phyloP scores from a whole-genome alignment of 148 eudicot species.

The Euryodendron excelsum region DNA sequence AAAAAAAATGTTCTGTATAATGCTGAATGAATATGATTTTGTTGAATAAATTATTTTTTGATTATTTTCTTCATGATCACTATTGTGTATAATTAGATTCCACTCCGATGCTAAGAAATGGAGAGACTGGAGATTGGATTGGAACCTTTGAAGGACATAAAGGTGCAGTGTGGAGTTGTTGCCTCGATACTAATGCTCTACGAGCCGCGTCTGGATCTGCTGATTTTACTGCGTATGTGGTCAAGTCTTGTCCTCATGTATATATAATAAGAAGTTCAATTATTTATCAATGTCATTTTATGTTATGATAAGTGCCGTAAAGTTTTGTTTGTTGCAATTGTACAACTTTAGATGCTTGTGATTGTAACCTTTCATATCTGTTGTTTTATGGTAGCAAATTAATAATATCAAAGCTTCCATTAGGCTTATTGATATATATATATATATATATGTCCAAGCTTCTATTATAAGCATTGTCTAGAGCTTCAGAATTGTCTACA shows the following conservation, averaged over 20 bases:
- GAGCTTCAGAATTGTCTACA: too few relatives aligned
- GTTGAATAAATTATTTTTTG: not conserved
- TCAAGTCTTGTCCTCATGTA: not conserved
- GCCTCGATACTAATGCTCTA: slow-evolving; percentile 75
- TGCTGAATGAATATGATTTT: not conserved
- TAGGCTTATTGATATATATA: not conserved
- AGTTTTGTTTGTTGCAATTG: not conserved
- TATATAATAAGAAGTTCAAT: not conserved
- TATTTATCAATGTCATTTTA: not conserved
- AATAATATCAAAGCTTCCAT: not conserved
- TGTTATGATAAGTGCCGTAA: not conserved
- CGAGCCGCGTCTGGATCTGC: slow-evolving; percentile 91
- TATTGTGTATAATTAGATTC: slow-evolving; percentile 48
- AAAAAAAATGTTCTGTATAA: not conserved
- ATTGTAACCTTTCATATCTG: not conserved
- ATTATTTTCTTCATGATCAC: not conserved
- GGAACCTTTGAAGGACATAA: slow-evolving; percentile 94
- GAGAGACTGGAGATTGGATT: slow-evolving; percentile 95
- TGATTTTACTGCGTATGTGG: slow-evolving; percentile 81
- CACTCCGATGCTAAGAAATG: slow-evolving; percentile 89
- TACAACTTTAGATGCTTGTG: not conserved
- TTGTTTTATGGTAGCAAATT: not conserved
- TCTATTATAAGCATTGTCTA: too few relatives aligned
- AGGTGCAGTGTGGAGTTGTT: slow-evolving; percentile 97
- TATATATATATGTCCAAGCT: too few relatives aligned